Evolutionary conservation across 371 early-diverging fungal genomes (phyloP), one percentile per base, ranked within the genome.

Genomic region (Mucor mucedo): DNA sequence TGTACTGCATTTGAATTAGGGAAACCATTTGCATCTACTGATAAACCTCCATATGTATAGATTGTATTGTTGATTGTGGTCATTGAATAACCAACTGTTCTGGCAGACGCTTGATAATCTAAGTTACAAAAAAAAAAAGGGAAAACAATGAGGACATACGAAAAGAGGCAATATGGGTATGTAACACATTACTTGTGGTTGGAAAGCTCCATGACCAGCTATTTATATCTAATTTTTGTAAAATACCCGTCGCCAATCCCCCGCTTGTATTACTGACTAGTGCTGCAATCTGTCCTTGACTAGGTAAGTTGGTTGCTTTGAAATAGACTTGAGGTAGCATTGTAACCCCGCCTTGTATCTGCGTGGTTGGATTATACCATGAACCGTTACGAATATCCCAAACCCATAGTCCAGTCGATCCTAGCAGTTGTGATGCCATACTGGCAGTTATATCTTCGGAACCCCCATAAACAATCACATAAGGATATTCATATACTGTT

Each of bases 191-290:
- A 78, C 79, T 76, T 42, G 79, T 68, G 16, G 75, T 76, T 48
- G 82, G 82, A 65, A 70, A 75, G 38, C 69, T 75, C 82, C 79
- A 78, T 49, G 70, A 62, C 82, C 82, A 81, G 39, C 58, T 68
- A 50, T 75, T 81, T 21, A 69, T 75, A 64, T 78, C 79, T 39
- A 81, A 54, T 65, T 76, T 74, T 57, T 81, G 82, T 39, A 81
- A 62, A 48, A 74, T 68, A 14, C 71, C 73, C 10, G 56, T 53
- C 1, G 73, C 16, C 9, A 66, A 66, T 38, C 71, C 76, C 42
- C 48, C 60, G 14, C 75, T 75, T 14, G 77, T 78, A 59, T 81
- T 81, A 28, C 74, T 65, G 5, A 69, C 79, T 7, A 79, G 45
- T 6, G 71, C 70, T 28, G 78, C 55, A 41, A 77, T 55, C 33